phyloP scores from a whole-genome alignment of 2,329 filamentous ascomycete genomes.

The Chaetomiaceae sp. region DNA sequence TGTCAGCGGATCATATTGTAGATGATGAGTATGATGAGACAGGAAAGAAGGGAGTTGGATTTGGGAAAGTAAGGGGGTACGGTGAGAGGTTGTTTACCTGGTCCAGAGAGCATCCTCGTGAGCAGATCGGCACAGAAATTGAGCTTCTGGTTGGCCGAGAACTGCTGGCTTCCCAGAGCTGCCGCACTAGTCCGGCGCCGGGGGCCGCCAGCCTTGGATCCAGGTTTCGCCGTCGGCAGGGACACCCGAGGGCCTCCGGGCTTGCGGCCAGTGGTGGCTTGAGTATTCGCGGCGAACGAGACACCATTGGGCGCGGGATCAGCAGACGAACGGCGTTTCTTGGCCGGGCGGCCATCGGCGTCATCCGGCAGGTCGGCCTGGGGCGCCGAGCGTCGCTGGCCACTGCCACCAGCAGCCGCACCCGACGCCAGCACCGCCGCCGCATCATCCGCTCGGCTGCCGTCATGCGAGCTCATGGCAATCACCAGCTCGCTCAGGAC shows the following conservation, averaged over 20 bases:
- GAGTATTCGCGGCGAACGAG: constrained; percentile 14
- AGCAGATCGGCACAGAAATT: constrained; percentile 54
- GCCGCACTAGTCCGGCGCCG: constrained; percentile 28
- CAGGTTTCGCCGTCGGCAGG: constrained; percentile 24
- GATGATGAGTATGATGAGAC: too few relatives aligned
- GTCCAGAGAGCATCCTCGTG: constrained; percentile 55
- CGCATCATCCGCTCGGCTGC: constrained; percentile 27
- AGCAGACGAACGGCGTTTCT: constrained; percentile 40
- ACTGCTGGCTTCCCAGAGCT: constrained; percentile 27
- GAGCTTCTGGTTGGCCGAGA: constrained; percentile 41
- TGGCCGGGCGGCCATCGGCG: constrained; percentile 27
- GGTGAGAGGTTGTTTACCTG: constrained; percentile 36
- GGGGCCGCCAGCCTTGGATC: constrained; percentile 26
- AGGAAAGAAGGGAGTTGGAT: too few relatives aligned
- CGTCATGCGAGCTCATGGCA: constrained; percentile 52
- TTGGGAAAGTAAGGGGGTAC: neutral
- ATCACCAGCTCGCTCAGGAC: constrained; percentile 58
- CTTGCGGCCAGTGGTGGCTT: constrained; percentile 23
- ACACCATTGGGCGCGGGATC: constrained; percentile 21
- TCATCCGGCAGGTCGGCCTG: constrained; percentile 34
- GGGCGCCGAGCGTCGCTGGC: constrained; percentile 28
- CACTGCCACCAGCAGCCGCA: too few relatives aligned
- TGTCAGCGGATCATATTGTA: neutral
- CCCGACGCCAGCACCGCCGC: constrained; percentile 7
- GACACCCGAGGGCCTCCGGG: constrained; percentile 26